Percentiles rank a stretch among this genome's conserved stretches.
Evolutionary conservation across 768 basidiomycete species (phyloP).

Genomic region (Mycena leptocephala): DNA sequence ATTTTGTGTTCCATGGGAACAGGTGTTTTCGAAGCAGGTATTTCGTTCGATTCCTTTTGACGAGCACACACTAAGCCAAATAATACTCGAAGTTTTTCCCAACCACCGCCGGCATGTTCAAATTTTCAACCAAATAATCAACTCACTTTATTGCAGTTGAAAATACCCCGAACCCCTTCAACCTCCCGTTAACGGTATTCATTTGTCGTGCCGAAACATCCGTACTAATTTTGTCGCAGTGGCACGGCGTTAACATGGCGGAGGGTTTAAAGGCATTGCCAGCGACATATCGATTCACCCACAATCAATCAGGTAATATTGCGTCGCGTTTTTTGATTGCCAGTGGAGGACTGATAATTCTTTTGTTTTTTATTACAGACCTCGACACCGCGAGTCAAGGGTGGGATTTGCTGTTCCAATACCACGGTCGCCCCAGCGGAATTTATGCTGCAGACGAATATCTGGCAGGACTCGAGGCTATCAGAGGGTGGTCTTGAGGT

Average conservation of each 20-base stretch:
- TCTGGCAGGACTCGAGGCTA: conserved; percentile 69
- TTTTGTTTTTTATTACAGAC: conserved; percentile 49
- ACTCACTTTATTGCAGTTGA: conserved; percentile 44
- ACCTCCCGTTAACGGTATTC: conserved; percentile 55
- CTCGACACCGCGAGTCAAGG: conserved; percentile 65
- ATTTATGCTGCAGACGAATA: conserved; percentile 74
- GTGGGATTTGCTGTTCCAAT: conserved; percentile 73
- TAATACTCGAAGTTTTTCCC: conserved; percentile 61
- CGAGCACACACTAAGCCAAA: background rate
- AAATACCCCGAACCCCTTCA: conserved; percentile 62
- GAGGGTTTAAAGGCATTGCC: conserved; percentile 72
- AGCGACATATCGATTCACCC: conserved; percentile 69
- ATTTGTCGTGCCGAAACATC: background rate
- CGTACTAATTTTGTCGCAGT: conserved; percentile 47
- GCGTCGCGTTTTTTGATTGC: background rate
- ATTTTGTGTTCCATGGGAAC: conserved; percentile 72
- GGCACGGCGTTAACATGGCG: conserved; percentile 75
- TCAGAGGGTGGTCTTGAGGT: conserved; percentile 58
- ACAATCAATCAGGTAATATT: conserved; percentile 69
- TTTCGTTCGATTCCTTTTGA: background rate
- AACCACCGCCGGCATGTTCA: conserved; percentile 49
- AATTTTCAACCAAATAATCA: background rate
- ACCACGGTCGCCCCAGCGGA: conserved; percentile 71
- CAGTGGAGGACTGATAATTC: background rate
- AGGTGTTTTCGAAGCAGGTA: conserved; percentile 65